A percentile compares a stretch with the other conserved stretches of the same genome.
Conservation (phyloP, 257 asterid species). For the Ehretia macrophylla region DNA sequence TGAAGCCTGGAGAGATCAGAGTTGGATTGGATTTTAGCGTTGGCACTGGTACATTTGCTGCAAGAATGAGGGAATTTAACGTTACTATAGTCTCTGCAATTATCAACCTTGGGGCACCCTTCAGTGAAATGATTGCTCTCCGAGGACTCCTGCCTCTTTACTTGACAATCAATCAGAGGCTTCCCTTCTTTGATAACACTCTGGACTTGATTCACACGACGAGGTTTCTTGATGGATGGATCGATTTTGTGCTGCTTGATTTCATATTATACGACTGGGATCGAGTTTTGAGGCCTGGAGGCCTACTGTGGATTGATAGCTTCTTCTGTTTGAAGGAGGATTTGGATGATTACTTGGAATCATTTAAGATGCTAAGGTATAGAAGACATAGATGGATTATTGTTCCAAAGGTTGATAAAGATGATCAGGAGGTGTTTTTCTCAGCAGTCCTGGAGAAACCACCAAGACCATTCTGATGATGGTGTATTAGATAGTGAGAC, state of each 20-base stretch:
- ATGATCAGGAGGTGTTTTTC: constrained; percentile 50
- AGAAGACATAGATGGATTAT: constrained; percentile 53
- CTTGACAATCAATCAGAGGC: constrained; percentile 58
- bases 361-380: constrained; percentile 48
- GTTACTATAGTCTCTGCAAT: constrained; percentile 53
- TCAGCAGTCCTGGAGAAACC: constrained; percentile 78
- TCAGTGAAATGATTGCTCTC: constrained; percentile 51
- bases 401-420: constrained; percentile 49
- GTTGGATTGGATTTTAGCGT: constrained; percentile 59
- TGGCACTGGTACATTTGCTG: constrained; percentile 68
- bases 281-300: constrained; percentile 72
- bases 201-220: constrained; percentile 63
- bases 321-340: constrained; percentile 61
- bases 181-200: constrained; percentile 68
- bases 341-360: constrained; percentile 43
- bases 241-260: constrained; percentile 50
- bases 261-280: constrained; percentile 64
- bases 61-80: constrained; percentile 49
- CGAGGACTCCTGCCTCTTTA: constrained; percentile 55
- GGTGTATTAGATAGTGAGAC: no score
- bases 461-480: constrained; percentile 42
- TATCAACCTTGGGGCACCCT: constrained; percentile 63
- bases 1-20: constrained; percentile 49
- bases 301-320: constrained; percentile 59
- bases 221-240: constrained; percentile 67